Conservation (phyloP, 148 eudicot species). For the Spergularia bocconei region DNA sequence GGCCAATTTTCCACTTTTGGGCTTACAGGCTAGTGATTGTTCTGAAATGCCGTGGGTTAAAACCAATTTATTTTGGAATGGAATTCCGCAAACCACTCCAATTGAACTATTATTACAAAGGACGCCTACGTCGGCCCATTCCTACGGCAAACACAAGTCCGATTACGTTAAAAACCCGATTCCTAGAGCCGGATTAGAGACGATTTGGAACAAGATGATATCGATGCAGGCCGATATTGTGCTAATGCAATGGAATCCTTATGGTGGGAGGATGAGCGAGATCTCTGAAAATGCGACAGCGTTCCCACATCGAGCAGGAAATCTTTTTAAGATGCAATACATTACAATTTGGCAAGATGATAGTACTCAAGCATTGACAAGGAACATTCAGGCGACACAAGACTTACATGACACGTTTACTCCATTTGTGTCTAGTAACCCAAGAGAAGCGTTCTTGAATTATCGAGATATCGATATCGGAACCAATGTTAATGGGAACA, state of each 20-base stretch:
- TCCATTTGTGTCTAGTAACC: slow-evolving; percentile 31
- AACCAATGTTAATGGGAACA: slow-evolving; percentile 18
- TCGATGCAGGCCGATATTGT: background rate
- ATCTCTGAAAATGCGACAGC: slow-evolving; percentile 30
- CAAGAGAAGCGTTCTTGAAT: slow-evolving; percentile 41
- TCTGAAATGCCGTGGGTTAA: slow-evolving; percentile 19
- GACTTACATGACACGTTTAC: slow-evolving; percentile 29
- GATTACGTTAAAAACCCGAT: slow-evolving; percentile 33
- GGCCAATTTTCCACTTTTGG: slow-evolving; percentile 13
- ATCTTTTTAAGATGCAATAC: slow-evolving; percentile 33
- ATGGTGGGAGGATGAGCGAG: slow-evolving; percentile 41
- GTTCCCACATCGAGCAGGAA: slow-evolving; percentile 40
- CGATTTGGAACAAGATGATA: slow-evolving; percentile 35
- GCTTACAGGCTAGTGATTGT: slow-evolving; percentile 18
- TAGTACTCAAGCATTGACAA: slow-evolving; percentile 1
- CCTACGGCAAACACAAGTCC: slow-evolving; percentile 29
- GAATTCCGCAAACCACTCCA: slow-evolving; percentile 5
- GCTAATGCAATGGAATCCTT: slow-evolving; percentile 36
- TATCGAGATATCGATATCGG: slow-evolving; percentile 40
- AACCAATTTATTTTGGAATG: slow-evolving; percentile 24
- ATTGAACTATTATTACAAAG: slow-evolving; percentile 25
- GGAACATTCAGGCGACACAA: slow-evolving; percentile 15
- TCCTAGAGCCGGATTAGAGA: slow-evolving; percentile 27
- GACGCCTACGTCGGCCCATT: slow-evolving; percentile 12
- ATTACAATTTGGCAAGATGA: slow-evolving; percentile 31